A percentile compares a stretch with the other conserved stretches of the same genome.
Evolutionary conservation across 2,329 filamentous ascomycete genomes (phyloP).

Genomic region (Aspergillus pseudoviridinutans): DNA sequence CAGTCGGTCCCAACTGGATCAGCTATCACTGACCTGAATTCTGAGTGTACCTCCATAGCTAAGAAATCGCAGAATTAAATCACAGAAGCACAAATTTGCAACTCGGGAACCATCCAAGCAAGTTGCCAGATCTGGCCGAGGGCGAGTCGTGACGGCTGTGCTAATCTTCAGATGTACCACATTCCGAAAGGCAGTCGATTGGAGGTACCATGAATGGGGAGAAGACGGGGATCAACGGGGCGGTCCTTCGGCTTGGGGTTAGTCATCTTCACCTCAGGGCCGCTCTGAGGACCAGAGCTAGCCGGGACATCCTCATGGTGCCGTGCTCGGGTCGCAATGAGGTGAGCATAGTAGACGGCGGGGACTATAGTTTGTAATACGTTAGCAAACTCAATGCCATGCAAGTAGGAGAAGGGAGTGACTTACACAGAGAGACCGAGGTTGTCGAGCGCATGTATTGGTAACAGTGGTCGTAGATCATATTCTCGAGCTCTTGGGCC

Average conservation of each 20-base stretch:
- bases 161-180: slow-evolving; percentile 37
- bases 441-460: slow-evolving; percentile 90
- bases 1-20: slow-evolving; percentile 6
- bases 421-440: slow-evolving; percentile 69
- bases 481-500: slow-evolving; percentile 69
- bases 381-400: slow-evolving; percentile 4
- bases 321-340: slow-evolving; percentile 76
- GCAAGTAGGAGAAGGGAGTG: neutral
- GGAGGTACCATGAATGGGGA: slow-evolving; percentile 28
- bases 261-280: slow-evolving; percentile 32
- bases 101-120: neutral
- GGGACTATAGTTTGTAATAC: slow-evolving; percentile 48
- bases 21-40: slow-evolving; percentile 6
- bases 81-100: neutral
- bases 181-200: slow-evolving; percentile 32
- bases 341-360: slow-evolving; percentile 91
- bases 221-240: slow-evolving; percentile 29
- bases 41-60: neutral
- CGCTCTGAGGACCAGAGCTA: slow-evolving; percentile 38
- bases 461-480: slow-evolving; percentile 94
- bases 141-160: neutral
- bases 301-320: slow-evolving; percentile 61
- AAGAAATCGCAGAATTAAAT: neutral
- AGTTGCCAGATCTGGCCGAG: neutral
- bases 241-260: slow-evolving; percentile 25